Evolutionary conservation across 1,284 basidiomycete genomes (phyloP), one percentile per base, ranked within the genome.

Genomic region (Coniferiporia sulphurascens): DNA sequence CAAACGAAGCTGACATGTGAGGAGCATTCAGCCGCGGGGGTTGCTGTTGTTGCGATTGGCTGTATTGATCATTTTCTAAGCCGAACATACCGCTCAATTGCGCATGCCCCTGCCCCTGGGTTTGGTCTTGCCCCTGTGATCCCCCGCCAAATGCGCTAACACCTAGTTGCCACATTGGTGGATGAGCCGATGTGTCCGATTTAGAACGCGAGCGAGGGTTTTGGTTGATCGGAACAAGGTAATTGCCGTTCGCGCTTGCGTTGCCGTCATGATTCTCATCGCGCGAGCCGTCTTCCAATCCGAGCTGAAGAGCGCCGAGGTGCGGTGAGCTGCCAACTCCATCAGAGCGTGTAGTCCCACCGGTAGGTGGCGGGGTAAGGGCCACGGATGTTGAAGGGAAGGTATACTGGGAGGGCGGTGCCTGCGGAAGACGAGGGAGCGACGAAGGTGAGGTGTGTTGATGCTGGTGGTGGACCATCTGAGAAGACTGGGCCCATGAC

Each of bases 111-210:
- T 59, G 65, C 64, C 65, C 34, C 56, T 55, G 48, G 36, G 36
- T 22, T 58, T 56, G 52, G 52, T 56, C 51, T 58, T 62, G 62
- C 62, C 53, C 54, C 52, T 51, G 60, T 45, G 54, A 55, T 70
- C 70, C 41, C 69, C 38, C 38, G 21, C 41, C 12, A 15, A 38
- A 12, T 50, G 69, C 61, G 75, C 61, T 72, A 64, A 67, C 69
- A 59, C 66, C 63, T 54, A 73, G 66, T 51, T 79, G 77, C 81
- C 85, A 87, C 35, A 77, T 70, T 0, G 78, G 79, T n/a, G 81
- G 79, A 63, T 79, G 81, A 52, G 77, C 74, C 43, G 82, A 76
- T 0, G 83, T 81, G 61, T 87, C 85, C 3, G 83, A 85, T 65
- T 86, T 82, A 68, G 82, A 84, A 50, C 86, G 77, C 34, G 71